phyloP scores from a whole-genome alignment of 805 yeast genomes.

The Starmerella bombi region DNA sequence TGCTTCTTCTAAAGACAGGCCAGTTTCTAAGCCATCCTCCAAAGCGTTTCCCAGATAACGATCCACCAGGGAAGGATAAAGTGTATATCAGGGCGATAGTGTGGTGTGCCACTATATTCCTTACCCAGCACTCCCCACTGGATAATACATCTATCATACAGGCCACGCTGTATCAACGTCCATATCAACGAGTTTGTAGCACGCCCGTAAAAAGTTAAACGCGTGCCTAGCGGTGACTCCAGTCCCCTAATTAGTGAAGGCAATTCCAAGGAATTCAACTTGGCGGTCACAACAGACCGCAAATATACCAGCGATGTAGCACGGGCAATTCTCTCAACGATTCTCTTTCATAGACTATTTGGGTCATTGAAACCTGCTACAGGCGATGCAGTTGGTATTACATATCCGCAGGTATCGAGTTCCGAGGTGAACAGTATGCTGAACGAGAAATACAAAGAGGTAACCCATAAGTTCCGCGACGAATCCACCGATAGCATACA shows the following conservation, averaged over 20 bases:
- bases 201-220: too few relatives aligned
- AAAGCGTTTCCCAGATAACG: too few relatives aligned
- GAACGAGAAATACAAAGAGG: conserved; percentile 14
- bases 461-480: conserved; percentile 12
- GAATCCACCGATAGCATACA: conserved; percentile 10
- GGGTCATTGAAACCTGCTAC: conserved; percentile 48
- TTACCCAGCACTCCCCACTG: too few relatives aligned
- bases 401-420: conserved; percentile 30
- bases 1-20: not conserved
- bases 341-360: conserved; percentile 55
- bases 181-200: too few relatives aligned
- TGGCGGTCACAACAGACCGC: conserved; percentile 30
- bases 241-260: not conserved
- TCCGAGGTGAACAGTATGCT: conserved; percentile 16
- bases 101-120: too few relatives aligned
- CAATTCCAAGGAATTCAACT: not conserved
- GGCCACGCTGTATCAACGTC: too few relatives aligned
- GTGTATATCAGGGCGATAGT: too few relatives aligned
- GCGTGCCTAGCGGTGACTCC: too few relatives aligned
- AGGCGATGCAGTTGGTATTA: conserved; percentile 42
- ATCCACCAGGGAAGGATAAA: too few relatives aligned
- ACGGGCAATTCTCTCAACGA: conserved; percentile 48
- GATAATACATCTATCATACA: too few relatives aligned
- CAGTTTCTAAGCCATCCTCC: too few relatives aligned
- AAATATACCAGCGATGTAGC: conserved; percentile 43